Conservation (phyloP, 345 rosid species). For the Lenwebbia sp. region DNA sequence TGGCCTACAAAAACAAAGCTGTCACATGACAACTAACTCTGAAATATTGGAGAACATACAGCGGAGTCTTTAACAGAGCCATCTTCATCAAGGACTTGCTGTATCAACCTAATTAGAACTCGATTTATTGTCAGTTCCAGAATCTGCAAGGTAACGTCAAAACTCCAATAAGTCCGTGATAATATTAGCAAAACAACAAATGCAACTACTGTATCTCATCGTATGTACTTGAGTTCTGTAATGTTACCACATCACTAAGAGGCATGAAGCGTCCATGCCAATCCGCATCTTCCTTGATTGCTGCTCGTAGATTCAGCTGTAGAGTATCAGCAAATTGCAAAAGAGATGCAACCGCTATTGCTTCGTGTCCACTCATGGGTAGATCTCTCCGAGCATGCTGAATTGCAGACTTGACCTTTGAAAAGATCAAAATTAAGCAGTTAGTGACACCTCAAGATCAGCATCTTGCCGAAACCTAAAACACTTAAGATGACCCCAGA, state of each 20-base stretch:
- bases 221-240: not conserved
- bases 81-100: conserved; percentile 62
- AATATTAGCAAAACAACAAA: not conserved
- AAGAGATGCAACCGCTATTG: conserved; percentile 49
- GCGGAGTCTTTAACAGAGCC: conserved; percentile 83
- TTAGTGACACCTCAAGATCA: not conserved
- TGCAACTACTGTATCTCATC: not conserved
- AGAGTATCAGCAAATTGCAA: conserved; percentile 42
- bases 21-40: not conserved
- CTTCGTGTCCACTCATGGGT: conserved; percentile 45
- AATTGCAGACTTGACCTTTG: conserved; percentile 52
- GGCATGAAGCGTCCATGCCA: conserved; percentile 71
- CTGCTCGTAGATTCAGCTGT: conserved; percentile 63
- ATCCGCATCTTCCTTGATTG: conserved; percentile 59
- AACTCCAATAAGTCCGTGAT: not conserved
- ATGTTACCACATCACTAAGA: conserved; percentile 47
- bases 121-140: conserved; percentile 40
- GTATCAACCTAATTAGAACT: conserved; percentile 44
- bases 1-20: not conserved
- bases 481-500: not conserved
- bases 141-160: conserved; percentile 34
- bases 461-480: not conserved
- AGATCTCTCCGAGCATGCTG: conserved; percentile 29
- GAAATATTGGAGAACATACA: conserved; percentile 33
- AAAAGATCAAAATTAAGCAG: not conserved